A percentile compares a stretch with the other conserved stretches of the same genome.
phyloP scores from a whole-genome alignment of 805 yeast genomes.

The Wickerhamiella qilinensis region DNA sequence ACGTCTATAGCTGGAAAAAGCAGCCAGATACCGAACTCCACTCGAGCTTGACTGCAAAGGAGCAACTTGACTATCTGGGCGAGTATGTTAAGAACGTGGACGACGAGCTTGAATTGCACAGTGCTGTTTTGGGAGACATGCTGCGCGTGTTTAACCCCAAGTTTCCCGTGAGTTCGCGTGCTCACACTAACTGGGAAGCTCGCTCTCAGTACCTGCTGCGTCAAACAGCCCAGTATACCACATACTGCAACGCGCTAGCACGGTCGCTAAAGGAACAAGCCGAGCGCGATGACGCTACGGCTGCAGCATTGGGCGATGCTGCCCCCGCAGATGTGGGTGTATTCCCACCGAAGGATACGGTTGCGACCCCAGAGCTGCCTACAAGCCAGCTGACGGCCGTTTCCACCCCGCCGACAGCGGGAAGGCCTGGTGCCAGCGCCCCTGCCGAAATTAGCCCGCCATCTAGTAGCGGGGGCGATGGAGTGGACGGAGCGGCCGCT shows the following conservation, averaged over 20 bases:
- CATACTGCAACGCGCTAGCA: conserved; percentile 11
- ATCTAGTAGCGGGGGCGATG: too few relatives aligned
- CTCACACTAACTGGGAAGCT: conserved; percentile 21
- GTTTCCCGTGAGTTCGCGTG: conserved; percentile 15
- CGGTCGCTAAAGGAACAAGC: background rate
- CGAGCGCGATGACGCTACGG: background rate
- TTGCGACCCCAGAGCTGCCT: too few relatives aligned
- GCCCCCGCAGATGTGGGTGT: too few relatives aligned
- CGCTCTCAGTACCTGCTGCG: conserved; percentile 19
- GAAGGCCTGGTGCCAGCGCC: too few relatives aligned
- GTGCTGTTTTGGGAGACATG: conserved; percentile 24
- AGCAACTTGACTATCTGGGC: conserved; percentile 27
- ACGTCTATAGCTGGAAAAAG: conserved; percentile 22
- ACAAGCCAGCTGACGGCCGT: too few relatives aligned
- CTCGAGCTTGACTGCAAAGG: conserved; percentile 17
- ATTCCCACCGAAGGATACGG: too few relatives aligned
- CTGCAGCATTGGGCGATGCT: background rate
- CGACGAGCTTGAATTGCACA: conserved; percentile 28
- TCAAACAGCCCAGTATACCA: conserved; percentile 17
- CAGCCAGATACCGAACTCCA: conserved; percentile 19
- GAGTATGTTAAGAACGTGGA: conserved; percentile 27
- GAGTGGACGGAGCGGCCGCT: too few relatives aligned
- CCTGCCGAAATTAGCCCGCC: too few relatives aligned
- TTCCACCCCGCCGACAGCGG: too few relatives aligned
- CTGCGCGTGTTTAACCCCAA: conserved; percentile 21